These are phyloP conservation scores for Gamsiella multidivaricata DNA, from an alignment of 192 early-diverging fungal genomes.

Conservation along the genomic window DNA sequence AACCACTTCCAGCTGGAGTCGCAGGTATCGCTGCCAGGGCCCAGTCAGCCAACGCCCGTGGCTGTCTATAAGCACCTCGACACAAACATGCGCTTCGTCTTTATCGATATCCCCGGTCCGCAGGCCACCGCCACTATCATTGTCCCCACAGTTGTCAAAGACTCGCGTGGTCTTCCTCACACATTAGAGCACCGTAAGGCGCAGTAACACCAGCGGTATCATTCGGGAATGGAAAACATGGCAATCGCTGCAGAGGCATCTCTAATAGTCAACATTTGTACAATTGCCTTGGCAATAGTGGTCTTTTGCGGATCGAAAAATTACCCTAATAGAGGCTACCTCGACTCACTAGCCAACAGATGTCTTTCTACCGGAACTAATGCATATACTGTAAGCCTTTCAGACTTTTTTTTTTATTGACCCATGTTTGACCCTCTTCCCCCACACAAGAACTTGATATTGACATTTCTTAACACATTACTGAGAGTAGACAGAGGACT, in stretches of 20 bases:
- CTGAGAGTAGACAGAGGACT: constrained; percentile 54
- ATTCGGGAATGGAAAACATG: too few species aligned
- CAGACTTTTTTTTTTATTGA: constrained; percentile 2
- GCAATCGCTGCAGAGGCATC: too few species aligned
- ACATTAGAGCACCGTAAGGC: constrained; percentile 78
- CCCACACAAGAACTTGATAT: too few species aligned
- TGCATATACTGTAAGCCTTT: constrained; percentile 59
- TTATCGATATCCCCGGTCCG: constrained; percentile 73
- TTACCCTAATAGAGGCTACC: constrained; percentile 74
- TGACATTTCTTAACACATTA: background rate
- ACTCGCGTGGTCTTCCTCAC: constrained; percentile 83
- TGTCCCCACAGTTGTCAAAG: constrained; percentile 74
- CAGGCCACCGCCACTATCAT: constrained; percentile 74
- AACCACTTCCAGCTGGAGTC: constrained; percentile 48
- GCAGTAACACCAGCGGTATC: too few species aligned
- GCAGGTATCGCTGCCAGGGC: constrained; percentile 45
- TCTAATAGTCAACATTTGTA: too few species aligned
- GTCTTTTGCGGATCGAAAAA: constrained; percentile 84
- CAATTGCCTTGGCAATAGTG: too few species aligned
- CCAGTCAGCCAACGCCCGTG: constrained; percentile 52
- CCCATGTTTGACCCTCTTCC: background rate
- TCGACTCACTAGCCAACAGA: constrained; percentile 79
- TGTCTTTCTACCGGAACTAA: constrained; percentile 85
- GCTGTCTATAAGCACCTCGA: constrained; percentile 60
- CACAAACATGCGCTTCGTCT: constrained; percentile 68